Evolutionary conservation across 169 alveolate species (phyloP).

Genomic region (Plasmodium malariae): DNA sequence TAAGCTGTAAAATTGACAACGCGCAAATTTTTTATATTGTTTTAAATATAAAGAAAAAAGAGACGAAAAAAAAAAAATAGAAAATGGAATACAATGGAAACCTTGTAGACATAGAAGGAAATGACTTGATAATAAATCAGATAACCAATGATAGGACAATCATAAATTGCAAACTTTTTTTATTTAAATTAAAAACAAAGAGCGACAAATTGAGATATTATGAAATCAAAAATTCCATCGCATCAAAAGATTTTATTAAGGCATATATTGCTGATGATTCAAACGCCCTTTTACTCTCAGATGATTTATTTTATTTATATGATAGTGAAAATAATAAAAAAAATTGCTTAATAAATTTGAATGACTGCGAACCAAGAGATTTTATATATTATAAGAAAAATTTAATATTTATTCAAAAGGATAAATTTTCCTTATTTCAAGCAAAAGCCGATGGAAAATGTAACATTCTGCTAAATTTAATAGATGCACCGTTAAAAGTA

Average conservation of each 20-base stretch:
- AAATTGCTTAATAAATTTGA: constrained; percentile 24
- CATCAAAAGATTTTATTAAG: constrained; percentile 34
- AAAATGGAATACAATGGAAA: constrained; percentile 53
- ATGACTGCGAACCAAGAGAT: constrained; percentile 39
- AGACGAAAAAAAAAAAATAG: background rate
- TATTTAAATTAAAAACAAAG: constrained; percentile 24
- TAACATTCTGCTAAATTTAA: constrained; percentile 49
- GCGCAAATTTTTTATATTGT: too few species aligned
- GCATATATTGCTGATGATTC: constrained; percentile 15
- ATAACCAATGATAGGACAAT: background rate
- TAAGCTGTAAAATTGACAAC: too few species aligned
- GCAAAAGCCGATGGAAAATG: constrained; percentile 33
- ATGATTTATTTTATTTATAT: constrained; percentile 41
- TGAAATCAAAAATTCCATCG: constrained; percentile 25
- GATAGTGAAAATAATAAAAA: constrained; percentile 49
- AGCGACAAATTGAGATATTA: constrained; percentile 47
- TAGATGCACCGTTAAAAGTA: constrained; percentile 34
- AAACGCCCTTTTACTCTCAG: constrained; percentile 34
- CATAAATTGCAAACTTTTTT: background rate
- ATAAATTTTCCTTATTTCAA: constrained; percentile 38
- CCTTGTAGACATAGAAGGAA: constrained; percentile 29
- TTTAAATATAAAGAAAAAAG: background rate
- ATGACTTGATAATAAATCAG: constrained; percentile 31
- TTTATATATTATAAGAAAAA: constrained; percentile 65
- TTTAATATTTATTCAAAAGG: constrained; percentile 45